Conservation (phyloP, 805 yeast species). For the Huiozyma naganishii region DNA sequence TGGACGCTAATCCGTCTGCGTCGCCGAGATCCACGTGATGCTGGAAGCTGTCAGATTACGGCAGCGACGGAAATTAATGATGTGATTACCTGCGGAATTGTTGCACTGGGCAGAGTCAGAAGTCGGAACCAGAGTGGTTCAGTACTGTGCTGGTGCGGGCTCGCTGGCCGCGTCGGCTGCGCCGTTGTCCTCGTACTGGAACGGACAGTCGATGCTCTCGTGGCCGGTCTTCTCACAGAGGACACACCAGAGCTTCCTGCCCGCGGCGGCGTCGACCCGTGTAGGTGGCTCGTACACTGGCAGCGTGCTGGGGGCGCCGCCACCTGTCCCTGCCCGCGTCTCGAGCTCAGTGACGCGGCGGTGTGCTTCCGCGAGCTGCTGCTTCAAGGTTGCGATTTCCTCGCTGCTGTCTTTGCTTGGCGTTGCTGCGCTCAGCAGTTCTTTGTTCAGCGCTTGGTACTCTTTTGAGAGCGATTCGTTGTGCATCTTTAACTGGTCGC, state of each 20-base stretch:
- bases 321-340: not conserved
- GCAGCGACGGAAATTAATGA: too few species aligned
- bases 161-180: too few species aligned
- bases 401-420: slow-evolving; percentile 3
- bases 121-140: too few species aligned
- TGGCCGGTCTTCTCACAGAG: slow-evolving; percentile 88
- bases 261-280: slow-evolving; percentile 48
- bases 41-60: too few species aligned
- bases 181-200: slow-evolving; percentile 2
- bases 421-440: slow-evolving; percentile 10
- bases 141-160: too few species aligned
- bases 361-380: not conserved
- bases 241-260: slow-evolving; percentile 81
- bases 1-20: too few species aligned
- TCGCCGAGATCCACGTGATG: too few species aligned
- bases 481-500: slow-evolving; percentile 21
- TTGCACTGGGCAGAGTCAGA: too few species aligned
- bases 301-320: slow-evolving; percentile 14
- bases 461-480: slow-evolving; percentile 21
- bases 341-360: not conserved
- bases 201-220: slow-evolving; percentile 75
- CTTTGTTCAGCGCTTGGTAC: slow-evolving; percentile 17
- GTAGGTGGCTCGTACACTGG: slow-evolving; percentile 20
- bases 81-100: too few species aligned
- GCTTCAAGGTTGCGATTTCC: slow-evolving; percentile 6